phyloP scores from a whole-genome alignment of 306 rosid genomes.

The Oemleria cerasiformis region DNA sequence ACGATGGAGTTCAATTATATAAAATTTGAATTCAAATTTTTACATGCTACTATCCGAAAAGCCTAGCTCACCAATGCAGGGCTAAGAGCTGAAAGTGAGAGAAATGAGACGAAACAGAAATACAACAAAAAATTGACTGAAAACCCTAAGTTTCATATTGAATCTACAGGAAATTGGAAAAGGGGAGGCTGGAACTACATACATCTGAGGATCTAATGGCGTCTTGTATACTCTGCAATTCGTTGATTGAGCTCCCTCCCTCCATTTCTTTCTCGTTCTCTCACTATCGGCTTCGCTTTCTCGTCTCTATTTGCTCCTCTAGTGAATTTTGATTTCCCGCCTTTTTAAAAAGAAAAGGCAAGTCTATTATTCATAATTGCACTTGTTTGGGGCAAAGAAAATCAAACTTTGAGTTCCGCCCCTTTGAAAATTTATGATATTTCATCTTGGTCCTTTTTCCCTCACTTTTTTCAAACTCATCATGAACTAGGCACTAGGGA shows the following conservation, averaged over 20 bases:
- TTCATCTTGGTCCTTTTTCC: background rate
- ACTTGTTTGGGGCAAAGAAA: background rate
- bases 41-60: too few relatives aligned
- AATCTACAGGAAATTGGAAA: background rate
- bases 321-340: constrained; percentile 42
- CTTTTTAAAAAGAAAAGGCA: constrained; percentile 1
- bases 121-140: too few relatives aligned
- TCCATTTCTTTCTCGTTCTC: constrained; percentile 43
- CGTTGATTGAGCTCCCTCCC: constrained; percentile 41
- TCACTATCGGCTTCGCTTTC: background rate
- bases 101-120: background rate
- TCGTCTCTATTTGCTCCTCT: background rate
- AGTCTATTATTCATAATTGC: background rate
- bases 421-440: background rate
- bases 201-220: constrained; percentile 79
- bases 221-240: constrained; percentile 47
- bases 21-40: background rate
- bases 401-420: background rate
- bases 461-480: too few relatives aligned
- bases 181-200: constrained; percentile 23
- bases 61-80: background rate
- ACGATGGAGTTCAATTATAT: background rate
- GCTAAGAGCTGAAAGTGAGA: background rate
- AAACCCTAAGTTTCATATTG: background rate
- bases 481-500: too few relatives aligned